Evolutionary conservation across 768 basidiomycete species (phyloP).

Genomic region (Coprinopsis cinerea): DNA sequence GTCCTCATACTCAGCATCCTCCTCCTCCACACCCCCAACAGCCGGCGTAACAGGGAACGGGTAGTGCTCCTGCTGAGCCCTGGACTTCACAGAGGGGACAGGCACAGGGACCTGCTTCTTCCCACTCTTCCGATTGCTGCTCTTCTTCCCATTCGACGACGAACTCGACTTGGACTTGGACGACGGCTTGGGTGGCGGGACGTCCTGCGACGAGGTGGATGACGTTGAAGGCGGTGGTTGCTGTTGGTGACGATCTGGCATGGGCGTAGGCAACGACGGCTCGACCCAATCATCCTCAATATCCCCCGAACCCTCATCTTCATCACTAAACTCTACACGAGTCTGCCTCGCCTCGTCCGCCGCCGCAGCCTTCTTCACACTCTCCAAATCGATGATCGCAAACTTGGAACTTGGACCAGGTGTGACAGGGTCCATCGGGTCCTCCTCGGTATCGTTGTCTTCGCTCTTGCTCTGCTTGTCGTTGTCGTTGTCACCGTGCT

Average conservation of each 20-base stretch:
- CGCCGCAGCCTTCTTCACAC: slow-evolving; percentile 15
- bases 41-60: slow-evolving; percentile 58
- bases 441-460: slow-evolving; percentile 67
- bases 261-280: slow-evolving; percentile 42
- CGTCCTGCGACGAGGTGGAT: no score
- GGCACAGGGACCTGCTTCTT: slow-evolving; percentile 37
- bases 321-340: slow-evolving; percentile 23
- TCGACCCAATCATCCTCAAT: slow-evolving; percentile 67
- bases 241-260: background rate
- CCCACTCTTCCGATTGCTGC: slow-evolving; percentile 24
- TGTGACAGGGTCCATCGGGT: slow-evolving; percentile 63
- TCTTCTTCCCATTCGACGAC: slow-evolving; percentile 2
- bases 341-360: slow-evolving; percentile 10
- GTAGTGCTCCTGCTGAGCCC: slow-evolving; percentile 40
- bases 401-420: slow-evolving; percentile 50
- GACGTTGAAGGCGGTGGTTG: no score
- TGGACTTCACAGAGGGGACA: slow-evolving; percentile 39
- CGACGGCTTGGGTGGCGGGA: slow-evolving; percentile 10
- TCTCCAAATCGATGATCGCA: slow-evolving; percentile 20
- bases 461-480: slow-evolving; percentile 33
- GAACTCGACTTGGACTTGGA: slow-evolving; percentile 14
- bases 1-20: slow-evolving; percentile 13
- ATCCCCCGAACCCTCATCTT: slow-evolving; percentile 46
- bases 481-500: background rate
- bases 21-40: slow-evolving; percentile 17